phyloP scores from a whole-genome alignment of 371 early-diverging fungal species.

The Mucor ambiguus region DNA sequence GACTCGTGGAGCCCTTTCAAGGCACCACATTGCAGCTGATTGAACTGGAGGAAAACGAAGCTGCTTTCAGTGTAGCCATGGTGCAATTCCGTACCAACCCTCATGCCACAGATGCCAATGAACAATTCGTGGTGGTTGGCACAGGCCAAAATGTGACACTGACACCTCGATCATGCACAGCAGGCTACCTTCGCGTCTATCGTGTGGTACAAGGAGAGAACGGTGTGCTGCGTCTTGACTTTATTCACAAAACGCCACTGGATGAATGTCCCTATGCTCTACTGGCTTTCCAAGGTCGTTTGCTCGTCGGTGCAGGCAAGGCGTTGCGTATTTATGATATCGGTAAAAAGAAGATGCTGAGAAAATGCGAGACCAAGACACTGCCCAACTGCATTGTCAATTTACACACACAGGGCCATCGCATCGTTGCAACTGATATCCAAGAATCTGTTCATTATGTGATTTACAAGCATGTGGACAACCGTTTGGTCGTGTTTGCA shows the following conservation, averaged over 20 bases:
- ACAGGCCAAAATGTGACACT: constrained; percentile 77
- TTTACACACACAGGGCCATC: constrained; percentile 83
- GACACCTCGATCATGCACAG: constrained; percentile 69
- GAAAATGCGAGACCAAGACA: constrained; percentile 84
- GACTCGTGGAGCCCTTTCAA: constrained; percentile 83
- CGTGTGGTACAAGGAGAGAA: constrained; percentile 66
- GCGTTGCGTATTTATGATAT: constrained; percentile 90
- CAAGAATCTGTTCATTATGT: constrained; percentile 89
- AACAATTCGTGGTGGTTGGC: constrained; percentile 82
- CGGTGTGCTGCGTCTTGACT: constrained; percentile 55
- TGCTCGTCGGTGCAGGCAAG: constrained; percentile 90
- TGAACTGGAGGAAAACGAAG: constrained; percentile 87
- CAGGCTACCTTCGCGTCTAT: constrained; percentile 80
- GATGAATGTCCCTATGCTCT: constrained; percentile 89
- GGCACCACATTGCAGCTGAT: constrained; percentile 71
- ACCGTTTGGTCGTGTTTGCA: constrained; percentile 86
- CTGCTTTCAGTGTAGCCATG: constrained; percentile 82
- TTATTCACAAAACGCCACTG: constrained; percentile 84
- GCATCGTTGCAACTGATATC: constrained; percentile 85
- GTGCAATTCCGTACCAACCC: constrained; percentile 73
- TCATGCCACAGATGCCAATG: constrained; percentile 38
- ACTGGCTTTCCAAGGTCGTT: constrained; percentile 84
- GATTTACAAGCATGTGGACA: constrained; percentile 72
- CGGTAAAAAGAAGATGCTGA: constrained; percentile 89
- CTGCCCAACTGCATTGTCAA: constrained; percentile 78